Base-by-base conservation (phyloP, 345 rosid genomes). In the Pelargonium nanum region DNA sequence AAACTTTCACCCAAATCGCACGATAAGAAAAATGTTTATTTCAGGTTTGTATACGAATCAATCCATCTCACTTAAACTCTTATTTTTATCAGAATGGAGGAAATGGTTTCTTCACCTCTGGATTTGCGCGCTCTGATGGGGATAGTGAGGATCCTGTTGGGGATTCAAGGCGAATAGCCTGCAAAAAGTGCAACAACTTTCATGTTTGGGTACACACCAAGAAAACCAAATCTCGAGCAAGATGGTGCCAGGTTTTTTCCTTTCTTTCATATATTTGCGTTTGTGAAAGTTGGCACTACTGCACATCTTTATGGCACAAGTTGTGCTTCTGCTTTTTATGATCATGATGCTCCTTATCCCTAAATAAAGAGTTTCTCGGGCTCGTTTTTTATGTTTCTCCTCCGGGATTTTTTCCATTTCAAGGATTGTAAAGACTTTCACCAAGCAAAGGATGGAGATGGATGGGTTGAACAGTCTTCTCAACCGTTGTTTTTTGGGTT, bases 371-470 rank as follows among this genome's bases (percentile, higher is more conserved):
- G 5, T 52, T 57, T 17, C 19, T 1, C 54, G 59, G 32, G 28
- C 51, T 9, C 32, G 24, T 34, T 69, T 55, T 67, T 68, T 57
- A 51, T 60, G 52, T 12, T 52, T 53, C 61, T 40, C 57, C 53
- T 24, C 16, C 53, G 24, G 22, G 56, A 53, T 22, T 57, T 79
- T 64, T n/a, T n/a, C 30, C 55, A 65, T 65, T 61, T 70, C 56
- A 69, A 93, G 99, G 99, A 94, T 65, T 94, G 97, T 80, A 79
- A 86, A 64, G 96, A 90, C 59, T 88, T 82, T 66, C 97, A 94
- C 76, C 97, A 61, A 71, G 93, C 93, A 70, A 94, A 88, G 76
- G 99, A 94, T 77, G 99, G 97, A 69, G 97, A 94, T 79, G 99
- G 97, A 71, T 94, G 99, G 99, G 84, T 90, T 57, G 97, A 94